Evolutionary conservation across 1,284 basidiomycete species (phyloP).

Genomic region (Ganoderma boninense): DNA sequence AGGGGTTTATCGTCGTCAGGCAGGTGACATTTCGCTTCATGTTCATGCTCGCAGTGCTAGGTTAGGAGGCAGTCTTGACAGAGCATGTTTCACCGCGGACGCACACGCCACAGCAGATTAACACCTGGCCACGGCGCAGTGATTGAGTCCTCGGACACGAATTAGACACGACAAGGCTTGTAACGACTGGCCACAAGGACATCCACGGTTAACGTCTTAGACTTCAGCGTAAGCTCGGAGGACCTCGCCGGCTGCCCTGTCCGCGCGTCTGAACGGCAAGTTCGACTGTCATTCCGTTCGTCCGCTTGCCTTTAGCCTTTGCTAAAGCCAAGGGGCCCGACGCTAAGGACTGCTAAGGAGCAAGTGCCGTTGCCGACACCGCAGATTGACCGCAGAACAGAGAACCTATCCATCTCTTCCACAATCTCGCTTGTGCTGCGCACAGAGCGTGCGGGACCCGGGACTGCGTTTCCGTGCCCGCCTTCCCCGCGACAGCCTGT

Average conservation of each 20-base stretch:
- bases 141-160: not conserved
- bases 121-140: not conserved
- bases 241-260: not conserved
- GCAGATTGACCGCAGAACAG: not conserved
- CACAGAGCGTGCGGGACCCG: not conserved
- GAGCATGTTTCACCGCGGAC: not conserved
- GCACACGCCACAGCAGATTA: not conserved
- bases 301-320: constrained; percentile 10
- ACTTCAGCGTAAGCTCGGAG: too few species aligned
- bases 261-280: not conserved
- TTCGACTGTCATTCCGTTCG: not conserved
- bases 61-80: not conserved
- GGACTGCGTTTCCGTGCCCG: not conserved
- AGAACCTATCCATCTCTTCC: not conserved
- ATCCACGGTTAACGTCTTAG: not conserved
- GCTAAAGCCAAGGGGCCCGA: not conserved
- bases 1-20: not conserved
- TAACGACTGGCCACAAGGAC: too few species aligned
- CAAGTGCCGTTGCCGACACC: not conserved
- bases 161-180: not conserved
- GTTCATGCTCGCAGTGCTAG: not conserved
- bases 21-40: not conserved
- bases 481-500: not conserved
- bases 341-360: not conserved
- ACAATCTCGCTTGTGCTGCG: not conserved